Conservation (phyloP, 1,284 basidiomycete species). For the Fistulinella staudtii region DNA sequence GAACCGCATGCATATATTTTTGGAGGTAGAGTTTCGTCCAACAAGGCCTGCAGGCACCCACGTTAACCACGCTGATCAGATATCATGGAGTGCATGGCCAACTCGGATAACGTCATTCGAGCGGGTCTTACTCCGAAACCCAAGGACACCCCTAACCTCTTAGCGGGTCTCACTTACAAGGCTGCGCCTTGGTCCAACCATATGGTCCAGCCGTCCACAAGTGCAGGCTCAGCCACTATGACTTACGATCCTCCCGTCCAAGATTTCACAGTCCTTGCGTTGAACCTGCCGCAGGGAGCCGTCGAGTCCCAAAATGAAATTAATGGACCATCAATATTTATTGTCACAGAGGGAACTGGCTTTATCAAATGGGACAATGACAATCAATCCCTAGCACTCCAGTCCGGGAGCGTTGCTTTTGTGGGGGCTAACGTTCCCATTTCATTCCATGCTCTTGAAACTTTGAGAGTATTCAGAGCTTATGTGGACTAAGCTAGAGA, state of each 20-base stretch:
- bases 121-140: constrained; percentile 97
- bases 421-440: constrained; percentile 71
- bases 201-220: constrained; percentile 58
- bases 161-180: constrained; percentile 85
- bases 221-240: constrained; percentile 37
- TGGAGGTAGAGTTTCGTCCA: constrained; percentile 58
- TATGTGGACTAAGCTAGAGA: constrained; percentile 45
- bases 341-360: constrained; percentile 74
- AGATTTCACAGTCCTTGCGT: constrained; percentile 86
- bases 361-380: constrained; percentile 42
- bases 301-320: constrained; percentile 58
- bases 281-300: constrained; percentile 46
- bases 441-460: constrained; percentile 22
- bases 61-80: constrained; percentile 48
- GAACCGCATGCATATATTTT: constrained; percentile 97
- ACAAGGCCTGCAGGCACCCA: neutral
- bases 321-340: constrained; percentile 81
- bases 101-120: constrained; percentile 98
- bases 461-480: constrained; percentile 65
- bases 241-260: constrained; percentile 91
- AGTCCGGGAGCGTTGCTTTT: constrained; percentile 79
- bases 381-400: constrained; percentile 43
- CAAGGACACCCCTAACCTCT: constrained; percentile 88
- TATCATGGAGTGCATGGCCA: constrained; percentile 97
- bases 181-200: constrained; percentile 69